phyloP scores from a whole-genome alignment of 768 basidiomycete species.

The Auricularia sp. region DNA sequence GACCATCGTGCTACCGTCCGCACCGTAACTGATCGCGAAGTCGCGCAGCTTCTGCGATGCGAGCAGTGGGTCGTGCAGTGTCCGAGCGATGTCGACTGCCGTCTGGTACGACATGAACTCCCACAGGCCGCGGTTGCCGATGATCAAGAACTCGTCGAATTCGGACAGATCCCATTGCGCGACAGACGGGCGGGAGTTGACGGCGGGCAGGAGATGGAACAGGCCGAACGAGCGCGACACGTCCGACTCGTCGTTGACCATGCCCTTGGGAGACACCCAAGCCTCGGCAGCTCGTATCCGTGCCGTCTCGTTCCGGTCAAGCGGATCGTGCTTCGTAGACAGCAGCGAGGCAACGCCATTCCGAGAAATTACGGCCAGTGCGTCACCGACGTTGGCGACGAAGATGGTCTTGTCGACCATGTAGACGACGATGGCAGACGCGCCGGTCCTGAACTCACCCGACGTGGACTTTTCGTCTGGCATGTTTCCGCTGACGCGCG shows the following conservation, averaged over 20 bases:
- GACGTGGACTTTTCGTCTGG: constrained; percentile 26
- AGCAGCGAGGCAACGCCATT: constrained; percentile 65
- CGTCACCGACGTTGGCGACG: constrained; percentile 83
- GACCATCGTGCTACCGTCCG: constrained; percentile 90
- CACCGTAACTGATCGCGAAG: constrained; percentile 94
- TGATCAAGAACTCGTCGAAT: constrained; percentile 91
- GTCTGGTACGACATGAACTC: constrained; percentile 89
- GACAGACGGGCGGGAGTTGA: constrained; percentile 84
- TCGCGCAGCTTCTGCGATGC: constrained; percentile 96
- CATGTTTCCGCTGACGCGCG: constrained; percentile 23
- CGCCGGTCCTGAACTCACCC: constrained; percentile 57
- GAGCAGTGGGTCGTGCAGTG: constrained; percentile 68
- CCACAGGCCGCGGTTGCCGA: constrained; percentile 91
- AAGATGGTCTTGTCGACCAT: constrained; percentile 69
- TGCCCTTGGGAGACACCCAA: constrained; percentile 84
- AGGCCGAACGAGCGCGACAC: constrained; percentile 92
- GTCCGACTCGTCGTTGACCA: constrained; percentile 86
- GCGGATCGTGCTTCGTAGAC: constrained; percentile 81
- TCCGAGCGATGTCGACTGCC: constrained; percentile 89
- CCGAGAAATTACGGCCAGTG: constrained; percentile 76
- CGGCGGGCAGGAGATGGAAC: constrained; percentile 78
- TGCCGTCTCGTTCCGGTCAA: constrained; percentile 70
- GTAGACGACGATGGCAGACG: constrained; percentile 81
- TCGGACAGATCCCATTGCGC: constrained; percentile 58
- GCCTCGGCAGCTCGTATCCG: constrained; percentile 90